Evolutionary conservation across 2,329 filamentous ascomycete genomes (phyloP).

Genomic region (Thielaviopsis euricoi): DNA sequence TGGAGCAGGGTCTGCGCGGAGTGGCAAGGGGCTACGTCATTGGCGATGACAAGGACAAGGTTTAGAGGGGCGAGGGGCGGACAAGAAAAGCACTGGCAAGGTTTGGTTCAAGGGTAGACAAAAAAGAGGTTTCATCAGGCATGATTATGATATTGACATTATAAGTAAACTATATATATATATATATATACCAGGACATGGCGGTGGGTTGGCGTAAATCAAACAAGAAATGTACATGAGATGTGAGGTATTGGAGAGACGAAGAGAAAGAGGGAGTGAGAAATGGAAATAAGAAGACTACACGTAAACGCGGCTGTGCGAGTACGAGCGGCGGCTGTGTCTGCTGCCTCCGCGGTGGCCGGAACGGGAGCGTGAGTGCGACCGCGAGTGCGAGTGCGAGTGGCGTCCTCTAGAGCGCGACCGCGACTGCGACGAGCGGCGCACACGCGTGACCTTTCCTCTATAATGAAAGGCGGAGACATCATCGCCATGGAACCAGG

Average conservation of each 20-base stretch:
- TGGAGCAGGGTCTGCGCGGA: slow-evolving; percentile 77
- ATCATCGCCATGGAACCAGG: slow-evolving; percentile 37
- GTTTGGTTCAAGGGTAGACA: background rate
- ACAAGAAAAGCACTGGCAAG: background rate
- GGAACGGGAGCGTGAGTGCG: slow-evolving; percentile 23
- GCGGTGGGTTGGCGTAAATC: background rate
- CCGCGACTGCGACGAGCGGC: slow-evolving; percentile 16
- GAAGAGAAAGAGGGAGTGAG: background rate
- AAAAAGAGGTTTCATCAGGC: background rate
- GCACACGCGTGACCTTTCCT: slow-evolving; percentile 20
- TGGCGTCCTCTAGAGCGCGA: slow-evolving; percentile 16
- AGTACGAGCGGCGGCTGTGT: slow-evolving; percentile 28
- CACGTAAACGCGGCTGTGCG: slow-evolving; percentile 35
- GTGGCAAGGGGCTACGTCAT: slow-evolving; percentile 80
- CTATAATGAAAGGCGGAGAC: slow-evolving; percentile 29
- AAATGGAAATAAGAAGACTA: slow-evolving; percentile 15
- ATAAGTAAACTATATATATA: background rate
- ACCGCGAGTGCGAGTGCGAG: slow-evolving; percentile 24
- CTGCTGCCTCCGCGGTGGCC: slow-evolving; percentile 26
- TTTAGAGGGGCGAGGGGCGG: background rate
- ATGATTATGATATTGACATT: background rate
- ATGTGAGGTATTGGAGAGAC: background rate
- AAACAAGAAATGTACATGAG: background rate
- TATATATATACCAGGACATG: background rate
- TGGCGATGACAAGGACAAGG: slow-evolving; percentile 43